Evolutionary conservation across 345 rosid genomes (phyloP).

Genomic region (Melastoma malabathricum): DNA sequence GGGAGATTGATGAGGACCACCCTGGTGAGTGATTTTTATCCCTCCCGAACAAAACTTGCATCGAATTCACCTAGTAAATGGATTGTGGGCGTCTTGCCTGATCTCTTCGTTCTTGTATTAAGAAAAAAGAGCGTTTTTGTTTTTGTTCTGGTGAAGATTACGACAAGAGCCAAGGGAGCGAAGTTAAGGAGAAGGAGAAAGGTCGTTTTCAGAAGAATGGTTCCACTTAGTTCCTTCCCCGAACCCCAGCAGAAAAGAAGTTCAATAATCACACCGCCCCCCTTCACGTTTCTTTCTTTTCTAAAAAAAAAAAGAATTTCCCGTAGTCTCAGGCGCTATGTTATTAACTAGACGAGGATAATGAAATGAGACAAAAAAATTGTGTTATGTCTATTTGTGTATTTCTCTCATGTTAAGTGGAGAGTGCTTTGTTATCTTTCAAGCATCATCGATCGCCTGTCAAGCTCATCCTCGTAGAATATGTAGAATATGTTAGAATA

Average conservation of each 20-base stretch:
- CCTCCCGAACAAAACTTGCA: fast-evolving
- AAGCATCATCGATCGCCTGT: too few species aligned
- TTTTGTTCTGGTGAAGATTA: constrained; percentile 22
- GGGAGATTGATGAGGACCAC: constrained; percentile 37
- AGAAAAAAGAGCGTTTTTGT: not conserved
- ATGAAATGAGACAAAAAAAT: too few species aligned
- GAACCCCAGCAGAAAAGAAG: too few species aligned
- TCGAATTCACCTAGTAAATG: not conserved
- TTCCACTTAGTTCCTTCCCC: not conserved
- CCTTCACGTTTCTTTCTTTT: too few species aligned
- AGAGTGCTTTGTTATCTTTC: too few species aligned
- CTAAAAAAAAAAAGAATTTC: too few species aligned
- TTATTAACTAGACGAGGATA: too few species aligned
- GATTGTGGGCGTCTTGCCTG: not conserved
- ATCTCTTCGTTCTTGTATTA: not conserved
- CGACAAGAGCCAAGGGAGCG: constrained; percentile 65
- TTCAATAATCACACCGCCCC: constrained; percentile 4
- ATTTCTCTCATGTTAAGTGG: too few species aligned
- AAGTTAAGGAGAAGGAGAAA: constrained; percentile 63
- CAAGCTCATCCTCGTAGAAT: too few species aligned
- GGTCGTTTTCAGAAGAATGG: constrained; percentile 34
- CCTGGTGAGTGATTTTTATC: constrained; percentile 24
- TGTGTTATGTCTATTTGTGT: too few species aligned
- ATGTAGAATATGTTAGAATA: too few species aligned
- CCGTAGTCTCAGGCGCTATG: too few species aligned